Evolutionary conservation across 768 basidiomycete species (phyloP).

Genomic region (Suillus bovinus): DNA sequence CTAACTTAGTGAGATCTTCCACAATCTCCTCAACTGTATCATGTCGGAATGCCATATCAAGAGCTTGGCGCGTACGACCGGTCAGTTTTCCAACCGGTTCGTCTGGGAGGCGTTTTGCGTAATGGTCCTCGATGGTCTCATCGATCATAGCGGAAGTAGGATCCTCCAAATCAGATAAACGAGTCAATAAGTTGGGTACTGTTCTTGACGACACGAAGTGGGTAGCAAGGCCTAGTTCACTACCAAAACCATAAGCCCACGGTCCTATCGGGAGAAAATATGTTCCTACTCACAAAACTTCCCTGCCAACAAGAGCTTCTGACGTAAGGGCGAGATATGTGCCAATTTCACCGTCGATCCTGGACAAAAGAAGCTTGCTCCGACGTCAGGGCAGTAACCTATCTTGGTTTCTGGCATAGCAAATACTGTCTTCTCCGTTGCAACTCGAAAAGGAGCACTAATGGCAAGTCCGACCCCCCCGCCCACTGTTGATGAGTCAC

Average conservation of each 20-base stretch:
- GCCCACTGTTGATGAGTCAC: slow-evolving; percentile 69
- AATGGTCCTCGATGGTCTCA: slow-evolving; percentile 65
- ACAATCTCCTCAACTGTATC: slow-evolving; percentile 73
- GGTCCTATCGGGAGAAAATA: slow-evolving; percentile 6
- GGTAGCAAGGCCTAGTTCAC: slow-evolving; percentile 91
- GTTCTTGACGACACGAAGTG: slow-evolving; percentile 85
- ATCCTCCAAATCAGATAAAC: slow-evolving; percentile 49
- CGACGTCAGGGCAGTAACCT: slow-evolving; percentile 91
- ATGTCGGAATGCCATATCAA: slow-evolving; percentile 80
- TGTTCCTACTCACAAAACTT: slow-evolving; percentile 70
- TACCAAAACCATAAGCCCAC: slow-evolving; percentile 32
- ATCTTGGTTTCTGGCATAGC: slow-evolving; percentile 98
- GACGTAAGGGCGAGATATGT: slow-evolving; percentile 93
- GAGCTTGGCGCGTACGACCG: slow-evolving; percentile 67
- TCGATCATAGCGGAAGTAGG: slow-evolving; percentile 53
- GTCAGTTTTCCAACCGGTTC: slow-evolving; percentile 54
- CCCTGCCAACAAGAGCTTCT: slow-evolving; percentile 69
- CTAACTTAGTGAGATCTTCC: slow-evolving; percentile 45
- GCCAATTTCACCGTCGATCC: slow-evolving; percentile 88
- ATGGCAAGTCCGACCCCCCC: slow-evolving; percentile 90
- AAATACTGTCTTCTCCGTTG: slow-evolving; percentile 88
- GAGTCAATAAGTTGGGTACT: slow-evolving; percentile 68
- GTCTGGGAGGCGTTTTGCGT: slow-evolving; percentile 55
- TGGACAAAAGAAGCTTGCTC: slow-evolving; percentile 87
- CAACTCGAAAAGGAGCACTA: slow-evolving; percentile 86